These are phyloP conservation scores for Ceratocystis colombiana DNA, from an alignment of 2,329 filamentous ascomycete genomes.

Conservation along the genomic window DNA sequence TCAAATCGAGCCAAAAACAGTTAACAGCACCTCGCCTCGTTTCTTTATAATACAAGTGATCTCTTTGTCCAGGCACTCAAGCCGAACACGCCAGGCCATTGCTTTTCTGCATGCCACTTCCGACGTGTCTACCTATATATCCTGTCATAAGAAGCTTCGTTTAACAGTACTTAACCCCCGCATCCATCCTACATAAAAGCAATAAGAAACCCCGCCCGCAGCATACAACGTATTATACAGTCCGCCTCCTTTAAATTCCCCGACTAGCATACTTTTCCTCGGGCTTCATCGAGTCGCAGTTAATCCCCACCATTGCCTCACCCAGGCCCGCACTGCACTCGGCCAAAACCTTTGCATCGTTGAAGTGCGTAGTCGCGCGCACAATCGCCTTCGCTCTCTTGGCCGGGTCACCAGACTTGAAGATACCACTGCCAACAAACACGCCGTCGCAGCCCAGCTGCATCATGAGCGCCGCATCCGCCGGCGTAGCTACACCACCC, in stretches of 20 bases:
- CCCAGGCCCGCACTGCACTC: conserved; percentile 80
- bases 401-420: conserved; percentile 86
- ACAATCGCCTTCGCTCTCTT: conserved; percentile 92
- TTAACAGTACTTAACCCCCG: too few species aligned
- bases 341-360: conserved; percentile 73
- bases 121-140: too few species aligned
- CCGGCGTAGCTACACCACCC: conserved; percentile 97
- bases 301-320: conserved; percentile 98
- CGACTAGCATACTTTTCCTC: conserved; percentile 73
- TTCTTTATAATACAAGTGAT: too few species aligned
- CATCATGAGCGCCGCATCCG: conserved; percentile 96
- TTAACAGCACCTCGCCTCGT: too few species aligned
- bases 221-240: not conserved
- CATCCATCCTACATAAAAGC: not conserved
- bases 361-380: conserved; percentile 82
- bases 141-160: too few species aligned
- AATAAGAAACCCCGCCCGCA: not conserved
- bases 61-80: too few species aligned
- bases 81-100: too few species aligned
- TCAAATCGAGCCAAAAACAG: too few species aligned
- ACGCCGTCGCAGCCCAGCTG: conserved; percentile 96
- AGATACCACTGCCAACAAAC: conserved; percentile 93
- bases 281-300: conserved; percentile 65
- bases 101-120: too few species aligned
- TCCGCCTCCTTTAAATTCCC: conserved; percentile 57